A percentile compares a stretch with the other conserved stretches of the same genome.
These are phyloP conservation scores for Carex cristatella DNA, from an alignment of 176 grass and related monocot species.

Conservation along the genomic window DNA sequence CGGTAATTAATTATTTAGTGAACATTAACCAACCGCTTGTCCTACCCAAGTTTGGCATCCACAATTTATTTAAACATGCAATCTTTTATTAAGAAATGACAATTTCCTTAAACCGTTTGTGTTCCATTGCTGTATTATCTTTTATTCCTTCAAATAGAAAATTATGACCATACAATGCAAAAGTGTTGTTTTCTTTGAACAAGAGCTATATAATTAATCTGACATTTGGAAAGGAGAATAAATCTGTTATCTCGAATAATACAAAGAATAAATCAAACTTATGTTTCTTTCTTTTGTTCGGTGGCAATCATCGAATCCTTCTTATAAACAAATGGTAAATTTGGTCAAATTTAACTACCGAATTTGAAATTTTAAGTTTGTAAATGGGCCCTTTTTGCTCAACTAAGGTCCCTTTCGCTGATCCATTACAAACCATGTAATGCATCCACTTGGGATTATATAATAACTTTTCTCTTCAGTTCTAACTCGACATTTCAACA, in stretches of 20 bases:
- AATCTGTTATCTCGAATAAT: background rate
- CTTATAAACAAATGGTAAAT: background rate
- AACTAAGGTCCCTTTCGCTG: no score
- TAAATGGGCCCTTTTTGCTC: background rate
- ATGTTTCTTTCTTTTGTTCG: background rate
- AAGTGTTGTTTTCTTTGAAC: background rate
- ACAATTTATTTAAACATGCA: background rate
- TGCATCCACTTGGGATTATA: background rate
- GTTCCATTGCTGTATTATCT: background rate
- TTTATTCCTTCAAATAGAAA: background rate
- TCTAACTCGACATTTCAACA: background rate
- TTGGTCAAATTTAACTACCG: background rate
- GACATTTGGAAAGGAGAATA: background rate
- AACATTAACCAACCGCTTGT: slow-evolving; percentile 11
- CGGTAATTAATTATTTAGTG: background rate
- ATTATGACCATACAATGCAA: background rate
- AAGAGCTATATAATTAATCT: background rate
- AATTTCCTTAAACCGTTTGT: background rate
- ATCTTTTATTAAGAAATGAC: background rate
- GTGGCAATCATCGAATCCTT: background rate
- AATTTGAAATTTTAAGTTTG: background rate
- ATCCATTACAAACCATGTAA: background rate
- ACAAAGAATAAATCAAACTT: background rate
- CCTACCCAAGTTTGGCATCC: slow-evolving; percentile 1
- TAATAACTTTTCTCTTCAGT: background rate